Base-by-base conservation (phyloP, 345 rosid genomes). In the Mallotus nudiflorus region DNA sequence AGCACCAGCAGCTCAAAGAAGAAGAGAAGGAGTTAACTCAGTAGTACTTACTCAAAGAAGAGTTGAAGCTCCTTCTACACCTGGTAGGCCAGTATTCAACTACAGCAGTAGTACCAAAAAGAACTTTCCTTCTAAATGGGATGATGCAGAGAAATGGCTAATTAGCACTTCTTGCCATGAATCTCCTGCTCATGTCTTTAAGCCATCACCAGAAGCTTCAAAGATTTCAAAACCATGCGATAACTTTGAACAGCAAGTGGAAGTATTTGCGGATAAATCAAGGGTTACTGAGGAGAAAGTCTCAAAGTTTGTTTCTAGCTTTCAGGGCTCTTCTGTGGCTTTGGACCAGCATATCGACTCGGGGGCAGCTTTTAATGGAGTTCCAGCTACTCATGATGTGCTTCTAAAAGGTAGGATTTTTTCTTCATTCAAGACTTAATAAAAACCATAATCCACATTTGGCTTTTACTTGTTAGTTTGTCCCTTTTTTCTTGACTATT, bases 61-160 rank as follows among this genome's bases (percentile, higher is more conserved):
- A 71, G 42, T 74, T 66, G 96, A 85, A 62, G 82, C 92, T 73
- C 97, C 96, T 68, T 65, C 84, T 39, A 89, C 96, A 51, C 94
- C 97, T 20, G 94, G 96, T 1, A 83, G 97, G 77, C 97, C 93
- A 28, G 75, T 91, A 62, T 89, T 93, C 75, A 75, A 92, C 73
- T 91, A 87, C 84, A 85, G 87, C 42, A 69, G 69, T 62, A 73
- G 82, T n/a, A 78, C 87, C n/a, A 88, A 85, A 76, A 86, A 81
- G 73, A 85, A 76, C 77, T 83, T 94, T 19, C 98, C 97, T 78
- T 94, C 98, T 27, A 94, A 94, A 80, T 94, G 98, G 98, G 90
- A 83, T 42, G 91, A 94, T 74, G 97, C 97, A 9, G 93, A 91
- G 83, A 94, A 94, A 76, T 94, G 98, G 98, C 77, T 91, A 40